Base-by-base conservation (phyloP, 768 basidiomycete species). In the Megacollybia marginata region DNA sequence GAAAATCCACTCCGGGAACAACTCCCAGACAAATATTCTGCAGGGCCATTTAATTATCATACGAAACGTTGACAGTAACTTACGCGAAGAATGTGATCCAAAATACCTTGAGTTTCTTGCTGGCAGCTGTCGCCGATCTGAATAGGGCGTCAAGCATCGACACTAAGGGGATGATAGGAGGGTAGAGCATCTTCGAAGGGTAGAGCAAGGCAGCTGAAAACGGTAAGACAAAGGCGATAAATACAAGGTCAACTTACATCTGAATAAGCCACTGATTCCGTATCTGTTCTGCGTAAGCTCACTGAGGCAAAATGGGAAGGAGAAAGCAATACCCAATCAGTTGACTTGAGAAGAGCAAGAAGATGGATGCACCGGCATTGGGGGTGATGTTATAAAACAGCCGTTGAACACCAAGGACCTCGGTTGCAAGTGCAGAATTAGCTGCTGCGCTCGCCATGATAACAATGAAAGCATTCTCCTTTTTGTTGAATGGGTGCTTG, bases 401-500 rank as follows among this genome's bases (percentile, higher is more conserved):
- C 0, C 75, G 69, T 50, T 79, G 79, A 2, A 78, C 77, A 0
- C 77, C 74, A 42, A 80, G 61, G 6, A 80, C 69, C 44, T 79
- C 76, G 0, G 77, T 79, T 2, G 69, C 78, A 12, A 80, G 67
- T 4, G 78, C 77, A 0, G 74, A 70, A 42, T 72, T 76, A 13
- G 78, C 72, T 4, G 78, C 77, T 2, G 79, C 75, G 50, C 73
- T 70, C 18, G 79, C 57, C 78, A 80, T 80, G 49, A 80, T 76
- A 9, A 80, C 69, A 33, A 80, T 73, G 53, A 80, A 77, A 0
- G 76, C 75, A 58, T 76, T 75, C 57, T 81, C 79, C 50, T 79
- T 80, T 60, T 75, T 79, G 59, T 80, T 79, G 62, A 79, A 80
- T 2, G 79, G 74, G 20, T 73, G 69, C 77, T 79, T n/a, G n/a